Evolutionary conservation across 1,139 yeast species (phyloP), one percentile per base, ranked within the genome.

Genomic region (Kluyveromyces sp.): DNA sequence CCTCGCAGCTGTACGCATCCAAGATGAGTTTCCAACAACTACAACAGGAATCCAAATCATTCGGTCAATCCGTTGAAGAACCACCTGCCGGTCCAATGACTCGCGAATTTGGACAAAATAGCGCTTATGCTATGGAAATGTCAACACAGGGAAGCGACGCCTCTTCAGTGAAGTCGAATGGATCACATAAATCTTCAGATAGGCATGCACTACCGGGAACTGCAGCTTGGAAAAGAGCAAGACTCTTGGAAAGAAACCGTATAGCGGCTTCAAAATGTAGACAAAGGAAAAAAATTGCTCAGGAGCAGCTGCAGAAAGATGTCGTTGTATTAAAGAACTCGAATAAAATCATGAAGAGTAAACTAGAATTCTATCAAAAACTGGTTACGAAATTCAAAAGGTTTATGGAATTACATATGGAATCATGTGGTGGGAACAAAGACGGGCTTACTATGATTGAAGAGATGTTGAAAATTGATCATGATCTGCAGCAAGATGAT

Each of bases 231-330:
- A 83, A 83, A 57, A 77, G 80, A 53, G 87, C 83, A 46, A 68
- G 88, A 48, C 64, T 83, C 25, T 65, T 83, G 49, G 90, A 82
- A 59, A 67, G 90, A 56, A 83, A 83, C 57, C 67, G 88, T 54
- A 71, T 83, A 25, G 92, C 92, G 0, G 90, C 90, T 0, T 78
- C 84, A 8, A 83, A 81, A 58, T 83, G 92, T 68, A 70, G 92
- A 55, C 87, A 81, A 59, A 69, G 90, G 39, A 83, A 83, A 67
- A 83, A 83, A 55, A 78, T 80, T 45, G 83, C 86, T 0, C 90
- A 83, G 58, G 71, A 75, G 50, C 81, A 80, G 58, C 61, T 83
- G 46, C 81, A 79, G 55, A 77, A 74, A 47, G 83, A 78, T 54
- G 73, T 80, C 37, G 73, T 70, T 42, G 71, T 70, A 45, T 68